These are phyloP conservation scores for Iberis pinnata DNA, from an alignment of 345 rosid species.

Conservation along the genomic window DNA sequence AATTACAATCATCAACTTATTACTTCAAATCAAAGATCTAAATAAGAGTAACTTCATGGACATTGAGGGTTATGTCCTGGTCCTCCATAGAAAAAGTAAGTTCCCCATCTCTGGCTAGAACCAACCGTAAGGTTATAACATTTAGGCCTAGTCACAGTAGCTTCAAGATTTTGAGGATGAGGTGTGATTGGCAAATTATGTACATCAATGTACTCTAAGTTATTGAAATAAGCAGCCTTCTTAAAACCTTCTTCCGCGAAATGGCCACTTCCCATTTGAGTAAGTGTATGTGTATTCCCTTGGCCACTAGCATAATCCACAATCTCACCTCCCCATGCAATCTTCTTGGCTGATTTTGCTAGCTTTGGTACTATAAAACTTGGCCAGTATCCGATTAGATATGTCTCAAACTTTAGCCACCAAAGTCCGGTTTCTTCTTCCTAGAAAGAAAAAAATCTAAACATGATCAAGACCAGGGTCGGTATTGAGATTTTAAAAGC, in stretches of 20 bases:
- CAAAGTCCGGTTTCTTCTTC: conserved; percentile 49
- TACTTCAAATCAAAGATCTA: no score
- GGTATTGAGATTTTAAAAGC: no score
- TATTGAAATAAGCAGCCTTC: conserved; percentile 46
- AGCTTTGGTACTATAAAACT: conserved; percentile 35
- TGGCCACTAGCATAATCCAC: conserved; percentile 25
- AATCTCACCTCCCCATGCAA: conserved; percentile 65
- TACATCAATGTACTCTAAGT: conserved; percentile 24
- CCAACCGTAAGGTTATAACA: conserved; percentile 18
- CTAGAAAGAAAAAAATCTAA: no score
- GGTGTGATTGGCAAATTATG: conserved; percentile 1
- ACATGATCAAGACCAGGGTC: no score
- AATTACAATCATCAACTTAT: no score
- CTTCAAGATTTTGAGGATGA: conserved; percentile 32
- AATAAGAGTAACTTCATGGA: no score
- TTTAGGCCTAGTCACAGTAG: conserved; percentile 5
- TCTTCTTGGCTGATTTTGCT: conserved; percentile 26
- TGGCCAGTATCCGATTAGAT: conserved; percentile 55
- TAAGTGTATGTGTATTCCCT: conserved; percentile 41
- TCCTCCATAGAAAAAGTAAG: conserved; percentile 53
- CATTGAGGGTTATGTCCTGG: conserved; percentile 35
- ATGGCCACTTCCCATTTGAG: conserved; percentile 61
- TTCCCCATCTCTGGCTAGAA: conserved; percentile 38
- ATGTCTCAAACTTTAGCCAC: conserved; percentile 47
- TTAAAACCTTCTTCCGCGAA: conserved; percentile 46